Conservation (phyloP, 2,329 filamentous ascomycete species). For the Rugonectria rugulosa region DNA sequence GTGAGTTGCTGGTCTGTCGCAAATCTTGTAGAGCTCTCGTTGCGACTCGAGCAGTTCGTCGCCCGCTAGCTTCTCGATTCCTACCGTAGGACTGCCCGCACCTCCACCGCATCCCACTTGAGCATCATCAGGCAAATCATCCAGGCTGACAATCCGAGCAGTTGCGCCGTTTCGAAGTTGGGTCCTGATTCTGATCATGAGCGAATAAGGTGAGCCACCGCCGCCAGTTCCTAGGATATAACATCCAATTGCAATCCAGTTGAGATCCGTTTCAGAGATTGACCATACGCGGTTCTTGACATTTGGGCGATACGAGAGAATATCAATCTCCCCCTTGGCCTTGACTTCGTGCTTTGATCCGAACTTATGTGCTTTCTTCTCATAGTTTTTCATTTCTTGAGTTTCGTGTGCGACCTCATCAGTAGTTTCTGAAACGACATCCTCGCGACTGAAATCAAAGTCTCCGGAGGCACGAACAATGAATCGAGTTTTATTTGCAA, state of each 20-base stretch:
- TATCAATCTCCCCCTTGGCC: conserved; percentile 40
- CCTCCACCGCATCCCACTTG: conserved; percentile 64
- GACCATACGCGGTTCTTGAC: conserved; percentile 62
- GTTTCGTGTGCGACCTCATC: conserved; percentile 6
- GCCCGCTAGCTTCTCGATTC: conserved; percentile 65
- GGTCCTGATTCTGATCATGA: conserved; percentile 58
- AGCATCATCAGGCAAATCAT: conserved; percentile 58
- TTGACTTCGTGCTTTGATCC: conserved; percentile 1
- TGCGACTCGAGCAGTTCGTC: conserved; percentile 63
- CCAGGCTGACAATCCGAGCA: conserved; percentile 59
- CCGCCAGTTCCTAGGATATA: conserved; percentile 69
- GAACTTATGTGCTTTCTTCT: conserved; percentile 21
- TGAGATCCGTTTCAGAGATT: conserved; percentile 64
- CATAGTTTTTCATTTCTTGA: conserved; percentile 31
- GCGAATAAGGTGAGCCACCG: conserved; percentile 62
- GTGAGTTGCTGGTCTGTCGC: conserved; percentile 56
- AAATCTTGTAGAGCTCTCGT: conserved; percentile 60
- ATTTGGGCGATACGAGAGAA: conserved; percentile 56
- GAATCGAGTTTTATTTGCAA: conserved; percentile 61
- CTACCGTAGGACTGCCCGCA: conserved; percentile 66
- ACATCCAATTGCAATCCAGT: conserved; percentile 64
- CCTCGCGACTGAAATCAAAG: conserved; percentile 52
- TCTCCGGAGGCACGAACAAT: conserved; percentile 68
- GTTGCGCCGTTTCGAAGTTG: conserved; percentile 58
- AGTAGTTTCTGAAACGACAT: background rate